Evolutionary conservation across 2,329 filamentous ascomycete genomes (phyloP).

Genomic region (Conoideocrella luteorostrata): DNA sequence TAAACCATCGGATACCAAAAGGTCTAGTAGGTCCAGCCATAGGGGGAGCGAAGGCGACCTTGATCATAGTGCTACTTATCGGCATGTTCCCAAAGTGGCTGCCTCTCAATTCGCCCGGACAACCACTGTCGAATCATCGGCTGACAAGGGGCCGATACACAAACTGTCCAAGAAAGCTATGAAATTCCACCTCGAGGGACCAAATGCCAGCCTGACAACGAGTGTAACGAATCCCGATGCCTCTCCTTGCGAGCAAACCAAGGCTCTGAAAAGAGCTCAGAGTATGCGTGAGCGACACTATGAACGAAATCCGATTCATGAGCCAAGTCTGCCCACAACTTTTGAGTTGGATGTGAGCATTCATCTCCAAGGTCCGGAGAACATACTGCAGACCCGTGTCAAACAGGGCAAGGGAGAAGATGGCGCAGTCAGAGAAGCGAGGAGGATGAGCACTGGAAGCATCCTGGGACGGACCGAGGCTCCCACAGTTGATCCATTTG

Average conservation of each 20-base stretch:
- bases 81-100: conserved; percentile 47
- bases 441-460: conserved; percentile 34
- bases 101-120: conserved; percentile 50
- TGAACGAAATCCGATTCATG: conserved; percentile 37
- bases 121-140: conserved; percentile 37
- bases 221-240: conserved; percentile 20
- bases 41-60: conserved; percentile 11
- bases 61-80: conserved; percentile 25
- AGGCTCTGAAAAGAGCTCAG: conserved; percentile 30
- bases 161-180: conserved; percentile 37
- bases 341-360: conserved; percentile 24
- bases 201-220: conserved; percentile 14
- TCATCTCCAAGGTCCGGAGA: conserved; percentile 14
- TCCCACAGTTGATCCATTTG: conserved; percentile 5
- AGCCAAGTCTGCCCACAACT: conserved; percentile 29
- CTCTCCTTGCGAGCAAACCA: conserved; percentile 28
- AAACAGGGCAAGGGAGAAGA: conserved; percentile 10
- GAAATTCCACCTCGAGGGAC: conserved; percentile 31
- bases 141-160: conserved; percentile 31
- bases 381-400: conserved; percentile 25
- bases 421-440: conserved; percentile 12
- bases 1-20: conserved; percentile 6
- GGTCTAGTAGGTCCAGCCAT: conserved; percentile 11
- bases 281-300: conserved; percentile 30
- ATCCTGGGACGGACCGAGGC: conserved; percentile 17